These are phyloP conservation scores for Acanthamoeba royreba DNA, from an alignment of 208 protist species.

Conservation along the genomic window DNA sequence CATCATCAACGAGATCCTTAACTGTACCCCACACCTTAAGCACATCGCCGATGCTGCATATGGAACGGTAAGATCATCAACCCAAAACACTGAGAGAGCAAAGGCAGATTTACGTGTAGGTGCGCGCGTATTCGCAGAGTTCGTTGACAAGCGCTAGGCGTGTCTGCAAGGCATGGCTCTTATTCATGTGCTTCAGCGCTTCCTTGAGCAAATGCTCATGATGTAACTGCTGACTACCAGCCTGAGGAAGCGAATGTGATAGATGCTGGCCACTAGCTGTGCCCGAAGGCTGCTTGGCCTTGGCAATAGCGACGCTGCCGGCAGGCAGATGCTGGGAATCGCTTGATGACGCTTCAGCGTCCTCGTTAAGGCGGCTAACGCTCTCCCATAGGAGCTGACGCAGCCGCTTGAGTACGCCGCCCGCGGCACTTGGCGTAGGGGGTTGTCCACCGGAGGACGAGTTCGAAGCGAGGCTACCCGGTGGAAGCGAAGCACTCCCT, in stretches of 20 bases:
- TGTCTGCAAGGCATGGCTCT: not conserved
- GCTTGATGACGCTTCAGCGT: not conserved
- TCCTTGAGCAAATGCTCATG: constrained; percentile 28
- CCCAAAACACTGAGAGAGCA: not conserved
- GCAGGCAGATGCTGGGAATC: not conserved
- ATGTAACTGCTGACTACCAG: too few species aligned
- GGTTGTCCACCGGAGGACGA: not conserved
- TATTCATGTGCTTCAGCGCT: not conserved
- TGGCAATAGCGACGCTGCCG: not conserved
- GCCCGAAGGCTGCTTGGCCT: not conserved
- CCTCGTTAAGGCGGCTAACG: not conserved
- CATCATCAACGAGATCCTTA: constrained; percentile 3
- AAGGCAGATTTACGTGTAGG: not conserved
- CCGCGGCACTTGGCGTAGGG: not conserved
- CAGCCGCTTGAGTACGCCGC: not conserved
- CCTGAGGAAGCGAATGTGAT: not conserved
- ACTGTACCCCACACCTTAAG: constrained; percentile 25
- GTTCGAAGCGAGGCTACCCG: not conserved
- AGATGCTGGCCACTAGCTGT: not conserved
- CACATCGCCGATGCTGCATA: constrained; percentile 18
- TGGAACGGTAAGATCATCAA: not conserved
- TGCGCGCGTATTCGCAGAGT: not conserved
- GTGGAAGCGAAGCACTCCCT: not conserved
- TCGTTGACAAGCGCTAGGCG: constrained; percentile 2
- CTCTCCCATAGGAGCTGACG: not conserved